phyloP scores from a whole-genome alignment of 2,329 filamentous ascomycete genomes.

The Incumbomyces delicatus region DNA sequence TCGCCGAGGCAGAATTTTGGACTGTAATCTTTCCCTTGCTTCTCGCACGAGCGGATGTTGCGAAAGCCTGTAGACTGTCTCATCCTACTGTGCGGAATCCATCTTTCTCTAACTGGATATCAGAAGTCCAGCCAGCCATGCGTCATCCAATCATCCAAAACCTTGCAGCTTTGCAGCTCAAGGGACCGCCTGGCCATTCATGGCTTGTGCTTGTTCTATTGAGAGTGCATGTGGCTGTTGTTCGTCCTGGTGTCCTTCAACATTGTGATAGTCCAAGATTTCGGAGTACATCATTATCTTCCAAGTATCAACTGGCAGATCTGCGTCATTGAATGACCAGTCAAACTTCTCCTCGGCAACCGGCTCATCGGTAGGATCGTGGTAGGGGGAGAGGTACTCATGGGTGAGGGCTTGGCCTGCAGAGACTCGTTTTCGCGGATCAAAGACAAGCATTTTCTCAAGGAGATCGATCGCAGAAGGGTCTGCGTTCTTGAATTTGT shows the following conservation, averaged over 20 bases:
- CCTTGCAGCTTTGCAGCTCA: neutral
- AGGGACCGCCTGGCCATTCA: slow-evolving; percentile 15
- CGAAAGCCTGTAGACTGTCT: neutral
- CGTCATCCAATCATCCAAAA: too few relatives aligned
- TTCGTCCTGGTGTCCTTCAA: slow-evolving; percentile 44
- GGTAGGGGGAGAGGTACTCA: slow-evolving; percentile 90
- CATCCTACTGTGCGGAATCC: neutral
- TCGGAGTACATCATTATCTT: slow-evolving; percentile 99
- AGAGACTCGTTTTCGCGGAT: slow-evolving; percentile 90
- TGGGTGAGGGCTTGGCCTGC: slow-evolving; percentile 78
- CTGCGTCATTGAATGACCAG: slow-evolving; percentile 98
- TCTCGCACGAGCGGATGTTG: too few relatives aligned
- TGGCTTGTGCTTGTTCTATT: slow-evolving; percentile 19
- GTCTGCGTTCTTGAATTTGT: slow-evolving; percentile 95
- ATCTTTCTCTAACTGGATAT: slow-evolving; percentile 1
- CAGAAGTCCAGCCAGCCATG: slow-evolving; percentile 6
- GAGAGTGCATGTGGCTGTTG: slow-evolving; percentile 18
- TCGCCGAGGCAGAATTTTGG: too few relatives aligned
- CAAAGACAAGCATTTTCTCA: slow-evolving; percentile 95
- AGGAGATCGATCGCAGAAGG: slow-evolving; percentile 85
- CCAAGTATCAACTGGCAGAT: slow-evolving; percentile 97
- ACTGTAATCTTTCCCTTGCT: too few relatives aligned
- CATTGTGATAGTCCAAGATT: slow-evolving; percentile 96
- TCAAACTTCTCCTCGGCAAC: slow-evolving; percentile 96
- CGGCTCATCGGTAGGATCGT: slow-evolving; percentile 94